phyloP scores from a whole-genome alignment of 208 protist species.

The Acanthamoeba triangularis region DNA sequence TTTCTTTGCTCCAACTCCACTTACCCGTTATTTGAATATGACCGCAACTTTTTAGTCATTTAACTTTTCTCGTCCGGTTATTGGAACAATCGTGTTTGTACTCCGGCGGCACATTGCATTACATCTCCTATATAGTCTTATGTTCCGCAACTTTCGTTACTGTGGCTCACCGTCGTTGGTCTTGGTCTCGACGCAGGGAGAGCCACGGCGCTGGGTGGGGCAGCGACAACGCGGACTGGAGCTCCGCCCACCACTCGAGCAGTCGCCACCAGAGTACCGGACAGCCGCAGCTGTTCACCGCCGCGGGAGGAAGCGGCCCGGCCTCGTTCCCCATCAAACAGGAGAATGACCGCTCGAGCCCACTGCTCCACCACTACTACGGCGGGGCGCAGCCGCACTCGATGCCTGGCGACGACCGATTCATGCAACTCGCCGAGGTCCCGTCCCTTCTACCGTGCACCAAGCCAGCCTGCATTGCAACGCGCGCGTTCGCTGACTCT shows the following conservation, averaged over 20 bases:
- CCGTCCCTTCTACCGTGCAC: not conserved
- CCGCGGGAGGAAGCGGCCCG: not conserved
- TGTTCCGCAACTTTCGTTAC: not conserved
- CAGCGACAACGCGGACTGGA: conserved; percentile 9
- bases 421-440: not conserved
- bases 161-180: not conserved
- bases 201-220: not conserved
- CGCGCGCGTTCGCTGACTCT: not conserved
- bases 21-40: not conserved
- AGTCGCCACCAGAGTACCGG: not conserved
- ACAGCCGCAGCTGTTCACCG: not conserved
- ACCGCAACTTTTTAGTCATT: not conserved
- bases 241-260: not conserved
- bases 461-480: not conserved
- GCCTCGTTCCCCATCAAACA: conserved; percentile 11
- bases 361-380: not conserved
- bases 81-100: too few species aligned
- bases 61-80: too few species aligned
- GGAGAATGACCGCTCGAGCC: not conserved
- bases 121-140: not conserved
- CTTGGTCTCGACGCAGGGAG: not conserved
- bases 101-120: not conserved
- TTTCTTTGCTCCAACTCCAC: not conserved
- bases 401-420: not conserved
- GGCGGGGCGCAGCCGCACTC: not conserved